Evolutionary conservation across 2,329 filamentous ascomycete species (phyloP).

Genomic region (Elsinoe perseae): DNA sequence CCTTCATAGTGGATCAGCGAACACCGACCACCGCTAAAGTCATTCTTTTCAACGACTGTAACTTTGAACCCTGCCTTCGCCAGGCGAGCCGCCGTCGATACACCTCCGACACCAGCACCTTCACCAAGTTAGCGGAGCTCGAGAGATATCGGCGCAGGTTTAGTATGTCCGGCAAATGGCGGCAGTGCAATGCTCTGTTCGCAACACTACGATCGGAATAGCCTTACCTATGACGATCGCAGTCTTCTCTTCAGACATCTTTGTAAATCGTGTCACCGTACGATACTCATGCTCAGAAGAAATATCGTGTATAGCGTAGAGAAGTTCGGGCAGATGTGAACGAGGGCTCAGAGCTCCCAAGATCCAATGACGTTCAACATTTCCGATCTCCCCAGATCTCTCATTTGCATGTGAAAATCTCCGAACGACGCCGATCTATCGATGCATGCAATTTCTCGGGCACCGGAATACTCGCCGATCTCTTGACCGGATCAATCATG

Average conservation of each 20-base stretch:
- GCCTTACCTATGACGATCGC: constrained; percentile 48
- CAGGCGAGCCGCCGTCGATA: constrained; percentile 63
- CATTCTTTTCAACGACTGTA: constrained; percentile 73
- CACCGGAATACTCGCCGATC: background rate
- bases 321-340: constrained; percentile 18
- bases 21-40: constrained; percentile 63
- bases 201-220: background rate
- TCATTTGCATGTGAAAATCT: constrained; percentile 4
- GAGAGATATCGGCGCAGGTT: background rate
- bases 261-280: background rate
- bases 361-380: constrained; percentile 9
- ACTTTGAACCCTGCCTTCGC: constrained; percentile 62
- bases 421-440: constrained; percentile 9
- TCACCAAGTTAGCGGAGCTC: constrained; percentile 16
- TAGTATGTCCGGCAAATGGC: background rate
- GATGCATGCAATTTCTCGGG: background rate
- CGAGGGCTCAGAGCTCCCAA: constrained; percentile 8
- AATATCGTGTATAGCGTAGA: constrained; percentile 18
- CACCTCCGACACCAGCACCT: constrained; percentile 64
- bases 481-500: background rate
- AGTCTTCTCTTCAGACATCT: constrained; percentile 32
- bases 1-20: constrained; percentile 55
- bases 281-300: background rate
- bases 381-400: constrained; percentile 1
- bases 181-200: background rate